Percentiles rank a stretch among this genome's conserved stretches.
Conservation (phyloP, 371 early-diverging fungal genomes). For the Syncephalastrum monosporum region DNA sequence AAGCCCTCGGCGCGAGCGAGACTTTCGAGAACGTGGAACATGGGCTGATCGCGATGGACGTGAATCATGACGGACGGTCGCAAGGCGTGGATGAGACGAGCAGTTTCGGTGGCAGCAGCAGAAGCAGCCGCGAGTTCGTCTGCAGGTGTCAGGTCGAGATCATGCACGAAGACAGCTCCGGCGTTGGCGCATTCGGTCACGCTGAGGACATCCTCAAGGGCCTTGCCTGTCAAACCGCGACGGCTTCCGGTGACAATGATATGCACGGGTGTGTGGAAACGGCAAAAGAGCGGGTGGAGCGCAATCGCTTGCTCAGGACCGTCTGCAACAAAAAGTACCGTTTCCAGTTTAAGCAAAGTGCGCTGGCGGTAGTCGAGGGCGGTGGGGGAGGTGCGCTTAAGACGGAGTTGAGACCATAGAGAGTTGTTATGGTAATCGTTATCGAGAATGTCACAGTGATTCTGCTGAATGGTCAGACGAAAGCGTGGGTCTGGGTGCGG, state of each 20-base stretch:
- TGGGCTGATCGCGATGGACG: slow-evolving; percentile 18
- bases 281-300: slow-evolving; percentile 33
- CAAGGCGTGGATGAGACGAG: slow-evolving; percentile 17
- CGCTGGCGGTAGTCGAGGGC: slow-evolving; percentile 19
- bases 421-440: no score
- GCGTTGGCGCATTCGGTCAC: slow-evolving; percentile 8
- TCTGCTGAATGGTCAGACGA: neutral
- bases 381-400: slow-evolving; percentile 11
- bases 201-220: slow-evolving; percentile 14
- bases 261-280: slow-evolving; percentile 21
- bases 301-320: slow-evolving; percentile 28
- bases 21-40: slow-evolving; percentile 13
- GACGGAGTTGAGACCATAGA: no score
- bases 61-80: slow-evolving; percentile 26
- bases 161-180: slow-evolving; percentile 16
- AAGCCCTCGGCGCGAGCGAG: slow-evolving; percentile 16
- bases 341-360: slow-evolving; percentile 9
- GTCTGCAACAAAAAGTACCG: slow-evolving; percentile 27
- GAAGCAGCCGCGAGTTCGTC: slow-evolving; percentile 12
- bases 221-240: slow-evolving; percentile 19
- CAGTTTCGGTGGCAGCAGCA: slow-evolving; percentile 10
- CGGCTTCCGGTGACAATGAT: slow-evolving; percentile 25
- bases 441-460: no score
- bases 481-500: slow-evolving; percentile 9
- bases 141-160: slow-evolving; percentile 17